A percentile compares a stretch with the other conserved stretches of the same genome.
These are phyloP conservation scores for Atractiella rhizophila DNA, from an alignment of 768 basidiomycete genomes.

Conservation along the genomic window DNA sequence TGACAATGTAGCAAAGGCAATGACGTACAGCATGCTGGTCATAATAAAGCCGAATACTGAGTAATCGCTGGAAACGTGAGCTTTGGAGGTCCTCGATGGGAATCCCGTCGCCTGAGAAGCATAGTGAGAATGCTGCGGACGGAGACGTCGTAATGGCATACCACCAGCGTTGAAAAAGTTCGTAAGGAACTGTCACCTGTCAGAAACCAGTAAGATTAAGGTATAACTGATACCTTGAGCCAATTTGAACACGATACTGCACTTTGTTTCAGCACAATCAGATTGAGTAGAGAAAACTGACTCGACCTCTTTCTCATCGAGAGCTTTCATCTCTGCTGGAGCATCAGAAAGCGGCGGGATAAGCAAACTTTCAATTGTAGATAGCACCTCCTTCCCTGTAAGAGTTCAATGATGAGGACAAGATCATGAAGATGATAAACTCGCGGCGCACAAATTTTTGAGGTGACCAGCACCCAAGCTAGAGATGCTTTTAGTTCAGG, in stretches of 20 bases:
- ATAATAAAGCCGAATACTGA: conserved; percentile 46
- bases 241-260: not conserved
- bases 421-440: too few relatives aligned
- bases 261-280: conserved; percentile 18
- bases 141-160: too few relatives aligned
- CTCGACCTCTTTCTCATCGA: conserved; percentile 89
- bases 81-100: conserved; percentile 67
- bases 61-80: conserved; percentile 28
- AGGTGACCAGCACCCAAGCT: conserved; percentile 51
- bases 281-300: conserved; percentile 96
- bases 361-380: conserved; percentile 58
- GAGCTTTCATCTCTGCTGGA: conserved; percentile 65
- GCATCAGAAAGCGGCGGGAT: conserved; percentile 70
- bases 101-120: conserved; percentile 76
- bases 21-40: conserved; percentile 76
- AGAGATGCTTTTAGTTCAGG: not conserved
- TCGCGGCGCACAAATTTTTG: conserved; percentile 67
- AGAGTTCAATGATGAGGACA: too few relatives aligned
- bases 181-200: conserved; percentile 42
- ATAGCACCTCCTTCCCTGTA: conserved; percentile 89
- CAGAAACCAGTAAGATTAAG: not conserved
- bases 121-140: too few relatives aligned
- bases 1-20: too few relatives aligned
- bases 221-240: not conserved
- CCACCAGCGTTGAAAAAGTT: conserved; percentile 88